Evolutionary conservation across 2,329 filamentous ascomycete genomes (phyloP).

Genomic region (Cyclaneusma minus): DNA sequence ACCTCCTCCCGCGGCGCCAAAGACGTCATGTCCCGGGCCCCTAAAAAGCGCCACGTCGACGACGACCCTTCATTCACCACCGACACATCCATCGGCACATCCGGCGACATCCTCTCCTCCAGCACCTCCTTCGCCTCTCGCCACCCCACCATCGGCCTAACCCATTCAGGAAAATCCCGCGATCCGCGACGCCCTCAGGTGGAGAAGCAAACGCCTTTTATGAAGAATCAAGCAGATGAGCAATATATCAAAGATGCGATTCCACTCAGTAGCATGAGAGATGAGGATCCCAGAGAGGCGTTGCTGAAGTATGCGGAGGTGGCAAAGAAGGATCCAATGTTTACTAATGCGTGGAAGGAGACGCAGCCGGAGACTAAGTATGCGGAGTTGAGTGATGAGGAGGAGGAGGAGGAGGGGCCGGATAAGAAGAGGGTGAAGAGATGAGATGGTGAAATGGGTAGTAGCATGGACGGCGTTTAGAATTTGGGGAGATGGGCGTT

Average conservation of each 20-base stretch:
- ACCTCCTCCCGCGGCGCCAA: conserved; percentile 70
- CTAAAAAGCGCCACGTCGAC: conserved; percentile 89
- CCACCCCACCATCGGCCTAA: conserved; percentile 58
- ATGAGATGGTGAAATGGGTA: too few species aligned
- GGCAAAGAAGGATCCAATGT: conserved; percentile 82
- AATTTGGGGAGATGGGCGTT: too few species aligned
- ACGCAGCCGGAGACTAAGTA: conserved; percentile 91
- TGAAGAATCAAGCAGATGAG: conserved; percentile 78
- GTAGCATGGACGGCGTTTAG: too few species aligned
- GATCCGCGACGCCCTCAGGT: conserved; percentile 79
- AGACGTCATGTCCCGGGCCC: conserved; percentile 80
- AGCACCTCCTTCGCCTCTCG: conserved; percentile 35
- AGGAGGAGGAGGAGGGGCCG: conserved; percentile 49
- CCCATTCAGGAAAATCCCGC: conserved; percentile 58
- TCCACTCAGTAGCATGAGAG: conserved; percentile 78
- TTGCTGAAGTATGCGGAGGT: conserved; percentile 89
- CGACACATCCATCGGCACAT: conserved; percentile 66
- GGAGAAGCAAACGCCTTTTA: conserved; percentile 74
- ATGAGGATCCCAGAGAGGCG: conserved; percentile 91
- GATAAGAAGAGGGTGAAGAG: conserved; percentile 47
- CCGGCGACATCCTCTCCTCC: conserved; percentile 48
- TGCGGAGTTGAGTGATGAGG: conserved; percentile 76
- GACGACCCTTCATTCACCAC: conserved; percentile 81
- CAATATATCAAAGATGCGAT: conserved; percentile 80
- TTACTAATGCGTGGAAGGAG: conserved; percentile 83